phyloP scores from a whole-genome alignment of 345 rosid species.

The Hevea brasiliensis region DNA sequence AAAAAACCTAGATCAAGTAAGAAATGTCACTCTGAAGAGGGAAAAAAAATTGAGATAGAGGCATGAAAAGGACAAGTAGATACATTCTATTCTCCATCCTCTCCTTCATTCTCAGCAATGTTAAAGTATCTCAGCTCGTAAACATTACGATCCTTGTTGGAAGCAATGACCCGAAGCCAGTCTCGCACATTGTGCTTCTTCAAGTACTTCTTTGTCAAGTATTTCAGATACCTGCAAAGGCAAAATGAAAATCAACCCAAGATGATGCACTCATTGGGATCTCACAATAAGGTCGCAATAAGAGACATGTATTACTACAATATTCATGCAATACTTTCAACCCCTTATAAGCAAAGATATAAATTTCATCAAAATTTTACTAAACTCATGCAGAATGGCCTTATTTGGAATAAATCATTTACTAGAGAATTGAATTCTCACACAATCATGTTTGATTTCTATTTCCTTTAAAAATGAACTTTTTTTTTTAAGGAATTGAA shows the following conservation, averaged over 20 bases:
- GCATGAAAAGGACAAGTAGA: not conserved
- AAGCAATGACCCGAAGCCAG: constrained; percentile 89
- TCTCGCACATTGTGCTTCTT: constrained; percentile 95
- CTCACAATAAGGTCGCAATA: too few species aligned
- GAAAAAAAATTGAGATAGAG: not conserved
- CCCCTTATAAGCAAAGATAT: too few species aligned
- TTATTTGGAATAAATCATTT: too few species aligned
- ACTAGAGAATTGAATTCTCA: too few species aligned
- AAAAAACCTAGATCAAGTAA: not conserved
- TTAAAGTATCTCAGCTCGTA: constrained; percentile 93
- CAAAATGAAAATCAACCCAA: not conserved
- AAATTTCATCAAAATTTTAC: too few species aligned
- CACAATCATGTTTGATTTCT: too few species aligned
- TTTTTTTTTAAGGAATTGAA: too few species aligned
- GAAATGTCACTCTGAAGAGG: not conserved
- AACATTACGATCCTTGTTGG: constrained; percentile 78
- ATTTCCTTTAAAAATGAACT: too few species aligned
- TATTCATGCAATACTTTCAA: too few species aligned
- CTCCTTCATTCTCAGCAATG: constrained; percentile 84
- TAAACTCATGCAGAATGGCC: too few species aligned
- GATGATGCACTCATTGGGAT: too few species aligned
- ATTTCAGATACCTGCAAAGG: constrained; percentile 65
- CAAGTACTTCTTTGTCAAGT: constrained; percentile 85
- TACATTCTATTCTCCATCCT: constrained; percentile 55
- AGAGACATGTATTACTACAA: not conserved